A percentile compares a stretch with the other conserved stretches of the same genome.
These are phyloP conservation scores for Fistulina hepatica DNA, from an alignment of 1,284 basidiomycete genomes.

Conservation along the genomic window DNA sequence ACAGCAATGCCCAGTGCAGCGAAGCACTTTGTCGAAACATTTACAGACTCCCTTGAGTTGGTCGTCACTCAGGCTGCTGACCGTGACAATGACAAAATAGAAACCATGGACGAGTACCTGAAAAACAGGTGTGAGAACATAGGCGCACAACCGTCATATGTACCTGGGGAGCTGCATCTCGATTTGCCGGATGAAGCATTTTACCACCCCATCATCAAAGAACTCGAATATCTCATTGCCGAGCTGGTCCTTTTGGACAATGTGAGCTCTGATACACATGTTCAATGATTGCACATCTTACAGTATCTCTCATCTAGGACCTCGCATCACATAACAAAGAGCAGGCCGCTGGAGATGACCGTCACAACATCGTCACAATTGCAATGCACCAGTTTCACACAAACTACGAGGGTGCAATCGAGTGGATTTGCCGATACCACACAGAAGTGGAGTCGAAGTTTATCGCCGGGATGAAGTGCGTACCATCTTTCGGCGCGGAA, in stretches of 20 bases:
- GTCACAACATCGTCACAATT: slow-evolving; percentile 24
- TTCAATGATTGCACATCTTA: no score
- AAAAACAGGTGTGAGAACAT: slow-evolving; percentile 24
- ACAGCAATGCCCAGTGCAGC: slow-evolving; percentile 21
- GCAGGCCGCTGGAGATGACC: slow-evolving; percentile 21
- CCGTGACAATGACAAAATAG: slow-evolving; percentile 18
- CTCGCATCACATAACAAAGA: slow-evolving; percentile 26
- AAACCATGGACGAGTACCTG: slow-evolving; percentile 24
- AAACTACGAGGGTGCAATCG: slow-evolving; percentile 20
- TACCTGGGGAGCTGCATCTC: slow-evolving; percentile 22
- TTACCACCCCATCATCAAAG: slow-evolving; percentile 22
- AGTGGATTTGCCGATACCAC: slow-evolving; percentile 22
- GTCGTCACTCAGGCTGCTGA: slow-evolving; percentile 25
- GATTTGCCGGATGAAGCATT: slow-evolving; percentile 26
- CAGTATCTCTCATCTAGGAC: slow-evolving; percentile 17
- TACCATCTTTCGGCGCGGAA: slow-evolving; percentile 20
- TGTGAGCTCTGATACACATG: slow-evolving; percentile 15
- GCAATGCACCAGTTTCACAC: slow-evolving; percentile 22
- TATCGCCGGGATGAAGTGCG: slow-evolving; percentile 11
- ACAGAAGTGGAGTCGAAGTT: slow-evolving; percentile 17
- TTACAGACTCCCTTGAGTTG: slow-evolving; percentile 23
- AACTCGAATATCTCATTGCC: slow-evolving; percentile 18
- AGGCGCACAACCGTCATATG: slow-evolving; percentile 24
- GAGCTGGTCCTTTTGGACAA: slow-evolving; percentile 27
- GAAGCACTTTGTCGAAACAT: slow-evolving; percentile 23